These are phyloP conservation scores for Aspergillus japonicus DNA, from an alignment of 2,329 filamentous ascomycete genomes.

Conservation along the genomic window DNA sequence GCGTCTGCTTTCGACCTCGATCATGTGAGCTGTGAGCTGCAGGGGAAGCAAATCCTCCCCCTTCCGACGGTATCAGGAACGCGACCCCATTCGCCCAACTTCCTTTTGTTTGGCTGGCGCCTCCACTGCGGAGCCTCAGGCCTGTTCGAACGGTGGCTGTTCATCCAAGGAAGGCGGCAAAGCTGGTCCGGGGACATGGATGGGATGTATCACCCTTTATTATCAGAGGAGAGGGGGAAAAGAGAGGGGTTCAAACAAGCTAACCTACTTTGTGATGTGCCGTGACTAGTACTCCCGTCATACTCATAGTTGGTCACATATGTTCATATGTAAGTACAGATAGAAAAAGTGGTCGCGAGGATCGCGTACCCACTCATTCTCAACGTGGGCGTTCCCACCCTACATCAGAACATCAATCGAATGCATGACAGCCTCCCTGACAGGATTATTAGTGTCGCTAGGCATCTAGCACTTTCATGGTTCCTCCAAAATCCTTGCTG, in stretches of 20 bases:
- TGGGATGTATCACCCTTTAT: background rate
- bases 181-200: background rate
- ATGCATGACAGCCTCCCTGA: background rate
- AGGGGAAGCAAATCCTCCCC: slow-evolving; percentile 15
- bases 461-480: background rate
- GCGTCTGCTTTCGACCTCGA: slow-evolving; percentile 6
- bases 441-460: background rate
- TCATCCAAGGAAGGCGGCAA: background rate
- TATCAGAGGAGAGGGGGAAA: background rate
- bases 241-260: background rate
- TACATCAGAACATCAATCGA: background rate
- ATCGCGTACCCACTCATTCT: background rate
- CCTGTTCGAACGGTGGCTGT: slow-evolving; percentile 6
- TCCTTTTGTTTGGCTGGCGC: background rate
- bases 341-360: background rate
- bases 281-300: too few relatives aligned
- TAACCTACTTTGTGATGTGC: too few relatives aligned
- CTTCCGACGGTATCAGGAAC: slow-evolving; percentile 14
- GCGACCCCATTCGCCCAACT: slow-evolving; percentile 2
- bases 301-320: too few relatives aligned
- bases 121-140: slow-evolving; percentile 12
- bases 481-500: background rate
- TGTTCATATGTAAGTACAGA: too few relatives aligned
- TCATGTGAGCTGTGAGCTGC: slow-evolving; percentile 23
- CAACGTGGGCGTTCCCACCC: background rate